Percentiles rank a stretch among this genome's conserved stretches.
phyloP scores from a whole-genome alignment of 2,329 filamentous ascomycete species.

The Aspergillus neotritici region DNA sequence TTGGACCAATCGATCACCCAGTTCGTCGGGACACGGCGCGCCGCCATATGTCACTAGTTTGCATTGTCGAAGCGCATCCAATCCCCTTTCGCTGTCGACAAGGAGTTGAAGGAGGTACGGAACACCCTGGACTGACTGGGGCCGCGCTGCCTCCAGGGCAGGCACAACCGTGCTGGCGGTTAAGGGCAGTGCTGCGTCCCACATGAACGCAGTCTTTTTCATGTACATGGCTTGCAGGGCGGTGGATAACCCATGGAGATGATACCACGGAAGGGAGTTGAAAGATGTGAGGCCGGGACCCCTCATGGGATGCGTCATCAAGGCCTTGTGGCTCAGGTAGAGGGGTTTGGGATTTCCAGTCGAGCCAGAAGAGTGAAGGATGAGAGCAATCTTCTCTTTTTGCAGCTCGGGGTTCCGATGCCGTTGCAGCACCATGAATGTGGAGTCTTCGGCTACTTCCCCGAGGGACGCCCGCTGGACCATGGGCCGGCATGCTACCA shows the following conservation, averaged over 20 bases:
- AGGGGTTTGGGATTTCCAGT: slow-evolving; percentile 46
- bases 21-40: slow-evolving; percentile 39
- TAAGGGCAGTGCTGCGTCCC: slow-evolving; percentile 37
- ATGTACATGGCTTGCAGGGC: slow-evolving; percentile 43
- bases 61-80: slow-evolving; percentile 33
- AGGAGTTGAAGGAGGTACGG: slow-evolving; percentile 40
- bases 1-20: slow-evolving; percentile 36
- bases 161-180: slow-evolving; percentile 33
- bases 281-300: slow-evolving; percentile 38
- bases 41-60: slow-evolving; percentile 39
- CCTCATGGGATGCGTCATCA: slow-evolving; percentile 34
- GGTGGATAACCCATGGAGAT: slow-evolving; percentile 40
- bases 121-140: slow-evolving; percentile 39
- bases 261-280: slow-evolving; percentile 43
- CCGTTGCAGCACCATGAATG: slow-evolving; percentile 14
- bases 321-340: slow-evolving; percentile 37
- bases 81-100: slow-evolving; percentile 31
- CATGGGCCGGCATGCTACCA: slow-evolving; percentile 23
- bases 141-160: slow-evolving; percentile 32
- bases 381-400: slow-evolving; percentile 32
- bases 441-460: slow-evolving; percentile 8
- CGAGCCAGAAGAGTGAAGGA: slow-evolving; percentile 47
- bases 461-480: slow-evolving; percentile 9
- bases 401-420: slow-evolving; percentile 22
- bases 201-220: slow-evolving; percentile 39